Evolutionary conservation across 495 filamentous ascomycete species (phyloP).

Genomic region (Rostrohypoxylon terebratum): DNA sequence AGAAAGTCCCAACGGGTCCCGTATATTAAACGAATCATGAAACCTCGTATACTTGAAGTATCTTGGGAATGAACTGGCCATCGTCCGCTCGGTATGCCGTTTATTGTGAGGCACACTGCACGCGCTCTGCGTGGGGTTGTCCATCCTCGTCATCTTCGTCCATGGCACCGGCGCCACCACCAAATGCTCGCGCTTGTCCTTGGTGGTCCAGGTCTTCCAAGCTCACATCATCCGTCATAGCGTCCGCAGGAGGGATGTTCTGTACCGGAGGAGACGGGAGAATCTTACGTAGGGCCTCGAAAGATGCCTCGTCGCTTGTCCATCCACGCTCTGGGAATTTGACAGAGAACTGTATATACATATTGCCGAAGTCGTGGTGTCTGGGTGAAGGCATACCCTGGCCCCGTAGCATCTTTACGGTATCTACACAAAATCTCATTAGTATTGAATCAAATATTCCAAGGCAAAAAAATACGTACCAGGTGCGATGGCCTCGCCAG

Average conservation of each 20-base stretch:
- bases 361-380: slow-evolving; percentile 95
- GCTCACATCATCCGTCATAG: slow-evolving; percentile 85
- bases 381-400: slow-evolving; percentile 98
- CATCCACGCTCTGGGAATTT: slow-evolving; percentile 86
- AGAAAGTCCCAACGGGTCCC: slow-evolving; percentile 5
- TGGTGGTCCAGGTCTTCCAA: slow-evolving; percentile 85
- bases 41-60: neutral
- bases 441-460: slow-evolving; percentile 20
- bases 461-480: slow-evolving; percentile 68
- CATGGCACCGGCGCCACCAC: slow-evolving; percentile 66
- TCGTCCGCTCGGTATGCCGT: neutral
- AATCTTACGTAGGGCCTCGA: slow-evolving; percentile 78
- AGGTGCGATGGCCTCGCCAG: slow-evolving; percentile 92
- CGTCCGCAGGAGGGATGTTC: slow-evolving; percentile 74
- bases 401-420: slow-evolving; percentile 92
- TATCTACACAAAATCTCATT: slow-evolving; percentile 62
- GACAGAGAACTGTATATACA: slow-evolving; percentile 97
- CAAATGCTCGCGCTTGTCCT: slow-evolving; percentile 78
- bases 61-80: neutral
- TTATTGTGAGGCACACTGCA: slow-evolving; percentile 99
- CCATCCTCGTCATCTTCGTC: slow-evolving; percentile 89
- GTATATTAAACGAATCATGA: slow-evolving; percentile 28
- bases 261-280: slow-evolving; percentile 77
- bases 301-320: slow-evolving; percentile 66
- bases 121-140: slow-evolving; percentile 85